Evolutionary conservation across 1,139 yeast genomes (phyloP).

Genomic region (Blastobotrys apis): DNA sequence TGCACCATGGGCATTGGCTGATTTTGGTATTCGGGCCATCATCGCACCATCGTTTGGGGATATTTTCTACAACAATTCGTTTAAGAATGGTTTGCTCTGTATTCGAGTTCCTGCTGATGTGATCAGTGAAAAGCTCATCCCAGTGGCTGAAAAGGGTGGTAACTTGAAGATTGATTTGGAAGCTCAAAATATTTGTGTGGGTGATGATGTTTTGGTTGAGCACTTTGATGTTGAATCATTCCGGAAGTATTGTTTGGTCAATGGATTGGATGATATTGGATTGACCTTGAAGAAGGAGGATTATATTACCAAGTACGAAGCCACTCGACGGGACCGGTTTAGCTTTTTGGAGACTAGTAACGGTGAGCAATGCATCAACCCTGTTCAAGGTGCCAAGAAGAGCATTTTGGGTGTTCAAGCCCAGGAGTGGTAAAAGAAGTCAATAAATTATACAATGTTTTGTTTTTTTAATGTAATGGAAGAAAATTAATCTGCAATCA

Average conservation of each 20-base stretch:
- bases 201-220: conserved; percentile 70
- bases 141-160: conserved; percentile 71
- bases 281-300: conserved; percentile 88
- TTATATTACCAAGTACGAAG: conserved; percentile 68
- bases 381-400: conserved; percentile 66
- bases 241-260: conserved; percentile 89
- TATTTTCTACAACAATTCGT: conserved; percentile 93
- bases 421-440: conserved; percentile 87
- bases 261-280: conserved; percentile 96
- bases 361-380: conserved; percentile 48
- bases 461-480: background rate
- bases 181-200: conserved; percentile 71
- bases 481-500: no score
- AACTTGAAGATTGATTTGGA: conserved; percentile 77
- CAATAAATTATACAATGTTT: background rate
- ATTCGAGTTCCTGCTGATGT: conserved; percentile 77
- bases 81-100: conserved; percentile 91
- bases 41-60: conserved; percentile 99
- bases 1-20: conserved; percentile 99
- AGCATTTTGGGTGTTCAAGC: conserved; percentile 63
- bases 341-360: conserved; percentile 94
- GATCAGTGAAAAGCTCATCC: conserved; percentile 66
- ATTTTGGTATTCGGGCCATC: conserved; percentile 91
- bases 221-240: conserved; percentile 83
- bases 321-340: conserved; percentile 66